phyloP scores from a whole-genome alignment of 352 stramenopile genomes.

The Aphanomyces stellatus region DNA sequence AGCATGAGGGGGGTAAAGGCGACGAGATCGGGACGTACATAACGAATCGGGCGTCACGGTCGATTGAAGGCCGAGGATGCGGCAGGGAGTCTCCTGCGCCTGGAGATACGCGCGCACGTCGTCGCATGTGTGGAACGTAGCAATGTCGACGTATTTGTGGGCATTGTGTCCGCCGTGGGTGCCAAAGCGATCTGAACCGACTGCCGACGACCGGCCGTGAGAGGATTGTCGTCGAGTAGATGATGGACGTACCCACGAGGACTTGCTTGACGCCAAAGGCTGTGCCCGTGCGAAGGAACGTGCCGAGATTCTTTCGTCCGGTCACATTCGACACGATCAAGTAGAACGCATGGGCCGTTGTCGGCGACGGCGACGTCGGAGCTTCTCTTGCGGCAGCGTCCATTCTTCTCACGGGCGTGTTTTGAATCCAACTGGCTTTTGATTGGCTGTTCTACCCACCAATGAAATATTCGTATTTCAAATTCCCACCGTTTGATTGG shows the following conservation, averaged over 20 bases:
- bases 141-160: constrained; percentile 71
- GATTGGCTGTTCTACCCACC: not conserved
- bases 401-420: constrained; percentile 3
- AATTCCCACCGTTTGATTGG: not conserved
- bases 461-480: not conserved
- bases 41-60: constrained; percentile 17
- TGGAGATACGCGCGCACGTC: constrained; percentile 53
- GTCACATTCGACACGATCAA: constrained; percentile 66
- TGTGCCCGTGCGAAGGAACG: constrained; percentile 62
- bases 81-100: constrained; percentile 41
- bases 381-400: not conserved
- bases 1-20: not conserved
- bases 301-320: constrained; percentile 66
- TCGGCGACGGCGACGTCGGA: not conserved
- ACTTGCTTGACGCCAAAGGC: constrained; percentile 66
- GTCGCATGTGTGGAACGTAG: constrained; percentile 59
- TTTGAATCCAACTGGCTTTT: not conserved
- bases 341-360: constrained; percentile 25
- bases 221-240: constrained; percentile 11
- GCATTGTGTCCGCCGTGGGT: constrained; percentile 67
- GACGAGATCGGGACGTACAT: constrained; percentile 22
- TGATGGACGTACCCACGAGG: constrained; percentile 39
- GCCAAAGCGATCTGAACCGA: constrained; percentile 64
- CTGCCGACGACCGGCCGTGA: constrained; percentile 22
- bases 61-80: constrained; percentile 43